Base-by-base conservation (phyloP, 208 protist genomes). In the Acanthamoeba culbertsoni region DNA sequence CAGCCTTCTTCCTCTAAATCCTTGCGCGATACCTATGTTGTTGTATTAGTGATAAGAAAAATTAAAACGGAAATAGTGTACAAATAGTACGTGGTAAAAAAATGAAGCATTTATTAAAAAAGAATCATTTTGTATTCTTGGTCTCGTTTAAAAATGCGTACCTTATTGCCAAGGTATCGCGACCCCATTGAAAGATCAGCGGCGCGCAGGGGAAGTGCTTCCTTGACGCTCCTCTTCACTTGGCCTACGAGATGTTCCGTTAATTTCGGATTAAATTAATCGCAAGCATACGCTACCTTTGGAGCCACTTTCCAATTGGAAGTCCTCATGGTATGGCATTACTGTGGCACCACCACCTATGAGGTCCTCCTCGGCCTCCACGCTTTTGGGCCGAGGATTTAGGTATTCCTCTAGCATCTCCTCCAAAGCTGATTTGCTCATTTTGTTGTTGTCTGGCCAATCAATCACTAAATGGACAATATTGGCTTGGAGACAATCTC, bases 371-470 rank as follows among this genome's bases (percentile, higher is more conserved):
- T 26, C 51, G n/a, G 79, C 79, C 53, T 89, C 79, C 20, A 65
- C 45, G n/a, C 28, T 62, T 28, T 62, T 53, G 48, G 79, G 79
- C 51, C 51, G 51, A 40, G 79, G 79, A 62, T 89, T 89, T n/a
- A 89, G 79, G 33, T 65, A 89, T 35, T 89, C 79, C 51, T 57
- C 79, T 28, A 89, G 31, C 79, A 89, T 65, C 51, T 89, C 79
- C 79, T 89, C 79, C n/a, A 89, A 23, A 10, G 45, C 40, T 26
- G 79, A 89, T 63, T 89, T 89, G 16, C 40, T 63, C 73, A 68
- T 68, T 37, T 68, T 68, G 59, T 68, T 1, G 48, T 8, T 8
- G 55, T 63, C 55, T 63, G 12, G 4, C 20, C n/a, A 6, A 37
- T 26, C 59, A 23, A n/a, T 65, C 16, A 68, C 8, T 23, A 55